phyloP scores from a whole-genome alignment of 2,329 filamentous ascomycete species.

The Coniochaeta hoffmannii region DNA sequence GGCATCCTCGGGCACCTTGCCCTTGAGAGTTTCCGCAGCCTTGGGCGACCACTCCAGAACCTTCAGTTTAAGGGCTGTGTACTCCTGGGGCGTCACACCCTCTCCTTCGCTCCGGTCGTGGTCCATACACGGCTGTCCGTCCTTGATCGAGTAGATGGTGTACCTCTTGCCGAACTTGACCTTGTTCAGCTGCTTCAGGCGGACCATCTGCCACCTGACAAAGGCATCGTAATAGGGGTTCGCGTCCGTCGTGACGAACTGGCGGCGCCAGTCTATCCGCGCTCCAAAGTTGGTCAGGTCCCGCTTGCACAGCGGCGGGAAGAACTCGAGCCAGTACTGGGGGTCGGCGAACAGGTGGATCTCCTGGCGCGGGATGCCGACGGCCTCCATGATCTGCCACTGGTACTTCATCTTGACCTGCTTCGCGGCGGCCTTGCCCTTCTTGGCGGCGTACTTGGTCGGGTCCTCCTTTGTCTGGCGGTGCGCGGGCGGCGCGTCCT shows the following conservation, averaged over 20 bases:
- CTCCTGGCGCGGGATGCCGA: constrained; percentile 80
- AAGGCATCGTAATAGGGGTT: constrained; percentile 97
- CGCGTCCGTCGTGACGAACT: constrained; percentile 89
- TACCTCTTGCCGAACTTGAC: constrained; percentile 73
- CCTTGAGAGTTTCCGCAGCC: constrained; percentile 63
- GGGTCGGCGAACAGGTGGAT: constrained; percentile 91
- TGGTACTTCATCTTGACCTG: constrained; percentile 92
- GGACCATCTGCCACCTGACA: constrained; percentile 94
- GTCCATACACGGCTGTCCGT: constrained; percentile 81
- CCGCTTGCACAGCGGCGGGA: constrained; percentile 71
- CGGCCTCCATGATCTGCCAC: constrained; percentile 81
- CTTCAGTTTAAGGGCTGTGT: constrained; percentile 85
- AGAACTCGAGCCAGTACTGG: constrained; percentile 68
- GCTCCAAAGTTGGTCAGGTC: constrained; percentile 81
- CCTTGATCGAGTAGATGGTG: constrained; percentile 43
- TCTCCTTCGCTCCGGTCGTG: constrained; percentile 78
- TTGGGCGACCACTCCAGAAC: constrained; percentile 82
- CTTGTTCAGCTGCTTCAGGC: constrained; percentile 80
- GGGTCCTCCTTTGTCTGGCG: constrained; percentile 66
- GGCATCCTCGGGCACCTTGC: constrained; percentile 69
- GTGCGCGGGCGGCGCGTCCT: constrained; percentile 49
- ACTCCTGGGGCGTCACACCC: constrained; percentile 80
- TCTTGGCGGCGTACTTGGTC: constrained; percentile 87
- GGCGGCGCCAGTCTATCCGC: constrained; percentile 86
- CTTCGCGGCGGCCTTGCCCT: constrained; percentile 87